Evolutionary conservation across 2,329 filamentous ascomycete genomes (phyloP), one percentile per base, ranked within the genome.

Genomic region (Alternaria arborescens): DNA sequence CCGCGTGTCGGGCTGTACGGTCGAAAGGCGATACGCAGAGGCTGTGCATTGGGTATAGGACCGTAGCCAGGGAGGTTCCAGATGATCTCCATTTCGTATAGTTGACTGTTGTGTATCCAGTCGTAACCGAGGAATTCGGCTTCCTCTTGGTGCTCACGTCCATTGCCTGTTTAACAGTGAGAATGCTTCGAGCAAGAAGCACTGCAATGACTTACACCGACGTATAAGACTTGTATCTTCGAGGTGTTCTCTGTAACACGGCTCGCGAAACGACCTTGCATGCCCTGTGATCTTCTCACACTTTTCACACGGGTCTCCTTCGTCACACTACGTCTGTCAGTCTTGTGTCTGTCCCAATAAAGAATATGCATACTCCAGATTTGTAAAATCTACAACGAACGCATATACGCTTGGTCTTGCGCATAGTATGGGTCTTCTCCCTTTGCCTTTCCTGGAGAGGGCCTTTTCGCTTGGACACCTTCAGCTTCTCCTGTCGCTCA

Each of bases 331-430:
- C 8, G 34, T 46, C 7, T 32, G 40, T 68, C 32, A 67, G 61
- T 38, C 43, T 41, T 40, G 22, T 14, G 26, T 20, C 20, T 24
- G 18, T 34, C 18, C 20, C 8, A 16, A 14, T n/a, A 14, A 43
- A 11, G 8, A 18, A 28, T 1, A 11, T 28, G 59, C 71, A 28
- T 71, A 77, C 74, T 18, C 72, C 70, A 12, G 70, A 69, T 52
- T 77, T 77, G 67, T 77, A 78, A 40, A 78, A 72, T 51, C 71
- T 72, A 59, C 76, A 78, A 30, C 75, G 75, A 8, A 77, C 65
- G 52, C 76, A 78, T 41, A 69, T 69, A 5, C 68, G 64, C 50
- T 72, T 74, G 8, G 63, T 67, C 52, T 78, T 77, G 53, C 76
- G 75, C 75, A 78, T 77, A 1, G 67, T 68, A 34, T 72, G 68